Evolutionary conservation across 2,329 filamentous ascomycete genomes (phyloP).

Genomic region (Cordyceps cateniannulata): DNA sequence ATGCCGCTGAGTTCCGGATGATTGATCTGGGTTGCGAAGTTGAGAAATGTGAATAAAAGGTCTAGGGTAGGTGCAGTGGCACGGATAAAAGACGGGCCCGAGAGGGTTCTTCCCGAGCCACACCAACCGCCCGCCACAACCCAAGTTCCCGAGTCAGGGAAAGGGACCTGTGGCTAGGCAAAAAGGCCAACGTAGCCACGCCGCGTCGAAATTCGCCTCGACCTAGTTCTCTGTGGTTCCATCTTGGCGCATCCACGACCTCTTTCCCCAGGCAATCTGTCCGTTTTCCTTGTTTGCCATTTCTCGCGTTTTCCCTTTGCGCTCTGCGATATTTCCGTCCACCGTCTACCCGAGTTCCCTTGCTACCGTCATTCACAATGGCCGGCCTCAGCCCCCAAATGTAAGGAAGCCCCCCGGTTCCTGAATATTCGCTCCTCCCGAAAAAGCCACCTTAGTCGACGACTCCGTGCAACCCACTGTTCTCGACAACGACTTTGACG

Average conservation of each 20-base stretch:
- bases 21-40: too few species aligned
- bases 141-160: neutral
- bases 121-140: neutral
- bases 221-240: conserved; percentile 4
- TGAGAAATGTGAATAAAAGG: too few species aligned
- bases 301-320: neutral
- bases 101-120: neutral
- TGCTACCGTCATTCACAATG: conserved; percentile 40
- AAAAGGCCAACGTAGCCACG: conserved; percentile 10
- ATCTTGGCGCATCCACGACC: neutral
- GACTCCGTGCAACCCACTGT: neutral
- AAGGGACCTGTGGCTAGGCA: conserved; percentile 4
- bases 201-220: conserved; percentile 10
- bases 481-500: neutral
- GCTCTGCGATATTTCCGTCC: neutral
- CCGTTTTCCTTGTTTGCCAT: neutral
- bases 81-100: neutral
- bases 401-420: conserved; percentile 34
- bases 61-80: too few species aligned
- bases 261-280: neutral
- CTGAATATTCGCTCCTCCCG: neutral
- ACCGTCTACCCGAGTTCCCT: neutral
- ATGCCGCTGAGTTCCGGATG: too few species aligned
- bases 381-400: conserved; percentile 56
- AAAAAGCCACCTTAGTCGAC: neutral